phyloP scores from a whole-genome alignment of 2,329 filamentous ascomycete species.

The Penicillium aurantiogriseum region DNA sequence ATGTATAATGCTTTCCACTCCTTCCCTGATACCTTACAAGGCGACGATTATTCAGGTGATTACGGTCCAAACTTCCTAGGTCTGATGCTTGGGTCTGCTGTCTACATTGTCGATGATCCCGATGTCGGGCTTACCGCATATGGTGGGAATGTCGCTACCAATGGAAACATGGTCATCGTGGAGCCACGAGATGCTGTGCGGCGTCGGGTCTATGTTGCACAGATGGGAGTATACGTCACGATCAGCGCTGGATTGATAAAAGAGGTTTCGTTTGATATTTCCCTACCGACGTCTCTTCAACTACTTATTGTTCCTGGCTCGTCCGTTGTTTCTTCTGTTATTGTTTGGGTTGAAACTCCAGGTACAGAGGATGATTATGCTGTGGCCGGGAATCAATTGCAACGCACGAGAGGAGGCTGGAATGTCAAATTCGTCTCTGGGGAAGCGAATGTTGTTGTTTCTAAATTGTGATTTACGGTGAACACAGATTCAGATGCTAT shows the following conservation, averaged over 20 bases:
- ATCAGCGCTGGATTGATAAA: background rate
- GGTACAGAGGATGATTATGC: background rate
- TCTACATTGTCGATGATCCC: background rate
- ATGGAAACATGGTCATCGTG: background rate
- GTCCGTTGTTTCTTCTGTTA: background rate
- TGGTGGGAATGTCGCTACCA: background rate
- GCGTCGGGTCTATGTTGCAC: background rate
- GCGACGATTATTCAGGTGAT: conserved; percentile 59
- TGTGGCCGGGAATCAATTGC: background rate
- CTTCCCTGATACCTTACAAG: conserved; percentile 55
- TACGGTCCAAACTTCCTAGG: conserved; percentile 58
- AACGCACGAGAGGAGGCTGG: background rate
- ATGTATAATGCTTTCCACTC: conserved; percentile 58
- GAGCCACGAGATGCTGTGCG: background rate
- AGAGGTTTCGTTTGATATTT: background rate
- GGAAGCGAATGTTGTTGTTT: background rate
- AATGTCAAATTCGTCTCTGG: background rate
- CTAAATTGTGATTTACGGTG: background rate
- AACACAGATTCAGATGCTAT: background rate
- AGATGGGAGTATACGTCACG: background rate
- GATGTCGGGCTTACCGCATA: background rate
- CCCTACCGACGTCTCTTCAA: background rate
- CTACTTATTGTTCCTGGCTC: background rate
- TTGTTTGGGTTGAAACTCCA: background rate
- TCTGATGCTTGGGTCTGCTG: conserved; percentile 29